phyloP scores from a whole-genome alignment of 208 protist genomes.

The Trypanosoma vivax region DNA sequence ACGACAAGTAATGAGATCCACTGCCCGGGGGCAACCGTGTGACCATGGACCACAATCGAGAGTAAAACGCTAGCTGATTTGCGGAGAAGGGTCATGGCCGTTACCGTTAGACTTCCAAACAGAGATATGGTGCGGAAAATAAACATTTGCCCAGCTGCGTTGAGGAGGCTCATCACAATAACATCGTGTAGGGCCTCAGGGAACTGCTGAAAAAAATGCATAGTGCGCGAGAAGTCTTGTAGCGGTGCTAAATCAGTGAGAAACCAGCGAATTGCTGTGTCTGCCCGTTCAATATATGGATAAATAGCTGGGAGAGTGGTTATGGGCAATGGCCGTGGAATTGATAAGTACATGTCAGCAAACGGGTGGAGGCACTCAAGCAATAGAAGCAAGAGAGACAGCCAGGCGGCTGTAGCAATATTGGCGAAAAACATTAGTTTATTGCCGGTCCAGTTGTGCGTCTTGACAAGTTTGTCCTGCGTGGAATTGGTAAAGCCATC shows the following conservation, averaged over 20 bases:
- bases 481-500: conserved; percentile 84
- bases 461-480: conserved; percentile 71
- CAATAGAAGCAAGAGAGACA: conserved; percentile 20
- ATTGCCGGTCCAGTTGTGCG: conserved; percentile 38
- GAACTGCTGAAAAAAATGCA: conserved; percentile 44
- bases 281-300: neutral
- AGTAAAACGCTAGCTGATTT: conserved; percentile 73
- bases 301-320: neutral
- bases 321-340: conserved; percentile 2
- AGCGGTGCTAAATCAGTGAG: conserved; percentile 27
- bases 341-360: conserved; percentile 12
- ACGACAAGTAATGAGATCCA: conserved; percentile 46
- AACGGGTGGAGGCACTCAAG: conserved; percentile 27
- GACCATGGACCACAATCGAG: conserved; percentile 68
- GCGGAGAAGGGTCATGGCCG: conserved; percentile 73
- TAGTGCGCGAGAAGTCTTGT: conserved; percentile 38
- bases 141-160: conserved; percentile 73
- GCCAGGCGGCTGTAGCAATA: conserved; percentile 31
- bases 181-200: conserved; percentile 53
- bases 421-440: conserved; percentile 70
- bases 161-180: conserved; percentile 50
- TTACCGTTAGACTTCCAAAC: conserved; percentile 74
- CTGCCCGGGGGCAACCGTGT: conserved; percentile 43
- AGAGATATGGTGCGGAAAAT: conserved; percentile 73
- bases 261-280: conserved; percentile 12